Conservation (phyloP, 306 rosid genomes). For the Sicyos baderoa region DNA sequence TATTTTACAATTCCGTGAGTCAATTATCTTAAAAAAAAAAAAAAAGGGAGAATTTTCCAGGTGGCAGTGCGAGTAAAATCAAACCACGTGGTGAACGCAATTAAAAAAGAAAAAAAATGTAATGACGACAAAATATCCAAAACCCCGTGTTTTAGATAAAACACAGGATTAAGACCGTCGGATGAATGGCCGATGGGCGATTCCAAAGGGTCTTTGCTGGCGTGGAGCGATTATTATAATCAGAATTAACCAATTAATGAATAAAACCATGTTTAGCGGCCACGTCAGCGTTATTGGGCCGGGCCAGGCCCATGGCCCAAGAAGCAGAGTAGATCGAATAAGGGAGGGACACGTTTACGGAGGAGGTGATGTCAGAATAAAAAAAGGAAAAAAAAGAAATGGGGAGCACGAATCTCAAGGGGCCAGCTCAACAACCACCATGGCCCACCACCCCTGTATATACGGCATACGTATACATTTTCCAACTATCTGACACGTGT, state of each 20-base stretch:
- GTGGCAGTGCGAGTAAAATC: neutral
- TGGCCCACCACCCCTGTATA: constrained; percentile 38
- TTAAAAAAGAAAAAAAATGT: neutral
- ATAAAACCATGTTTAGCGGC: constrained; percentile 20
- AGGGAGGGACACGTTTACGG: constrained; percentile 48
- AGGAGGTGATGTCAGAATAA: constrained; percentile 25
- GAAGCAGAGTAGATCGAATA: constrained; percentile 45
- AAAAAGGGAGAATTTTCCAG: constrained; percentile 1
- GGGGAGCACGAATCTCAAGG: constrained; percentile 45
- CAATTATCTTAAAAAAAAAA: neutral
- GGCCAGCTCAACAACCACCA: constrained; percentile 77
- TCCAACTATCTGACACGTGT: constrained; percentile 61
- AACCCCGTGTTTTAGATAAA: neutral
- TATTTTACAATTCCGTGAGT: neutral
- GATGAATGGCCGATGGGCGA: constrained; percentile 40
- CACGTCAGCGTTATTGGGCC: constrained; percentile 57
- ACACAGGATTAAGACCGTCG: constrained; percentile 2
- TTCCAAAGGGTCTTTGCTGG: constrained; percentile 31
- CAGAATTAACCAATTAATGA: neutral
- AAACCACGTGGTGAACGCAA: constrained; percentile 4
- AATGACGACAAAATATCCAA: neutral
- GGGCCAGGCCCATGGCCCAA: constrained; percentile 8
- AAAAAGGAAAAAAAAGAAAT: constrained; percentile 24
- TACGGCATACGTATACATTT: constrained; percentile 42
- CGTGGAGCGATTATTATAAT: neutral